phyloP scores from a whole-genome alignment of 2,329 filamentous ascomycete species.

The Nemania diffusa region DNA sequence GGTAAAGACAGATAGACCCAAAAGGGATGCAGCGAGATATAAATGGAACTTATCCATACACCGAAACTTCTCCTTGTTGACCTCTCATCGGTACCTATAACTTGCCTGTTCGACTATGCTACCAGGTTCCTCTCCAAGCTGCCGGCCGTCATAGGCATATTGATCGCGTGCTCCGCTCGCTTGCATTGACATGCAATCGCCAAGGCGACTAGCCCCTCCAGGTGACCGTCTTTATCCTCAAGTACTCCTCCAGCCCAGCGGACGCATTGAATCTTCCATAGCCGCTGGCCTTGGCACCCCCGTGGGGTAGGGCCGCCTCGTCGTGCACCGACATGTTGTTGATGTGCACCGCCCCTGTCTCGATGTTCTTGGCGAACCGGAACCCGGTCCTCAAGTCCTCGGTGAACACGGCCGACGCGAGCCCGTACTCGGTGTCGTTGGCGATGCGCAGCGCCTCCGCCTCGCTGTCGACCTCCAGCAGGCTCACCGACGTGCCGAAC shows the following conservation, averaged over 20 bases:
- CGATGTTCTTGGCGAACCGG: slow-evolving; percentile 62
- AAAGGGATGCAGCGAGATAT: neutral
- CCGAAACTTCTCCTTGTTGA: neutral
- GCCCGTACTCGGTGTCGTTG: slow-evolving; percentile 76
- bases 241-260: slow-evolving; percentile 48
- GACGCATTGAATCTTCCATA: slow-evolving; percentile 55
- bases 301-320: slow-evolving; percentile 56
- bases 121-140: neutral
- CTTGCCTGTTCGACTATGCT: too few relatives aligned
- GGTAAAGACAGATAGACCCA: neutral
- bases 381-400: slow-evolving; percentile 65
- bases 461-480: slow-evolving; percentile 67
- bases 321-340: slow-evolving; percentile 58
- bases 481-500: slow-evolving; percentile 72
- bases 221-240: slow-evolving; percentile 49
- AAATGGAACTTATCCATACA: neutral
- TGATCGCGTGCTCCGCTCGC: slow-evolving; percentile 12
- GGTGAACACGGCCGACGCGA: slow-evolving; percentile 72
- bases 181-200: slow-evolving; percentile 15
- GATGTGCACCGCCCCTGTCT: slow-evolving; percentile 63
- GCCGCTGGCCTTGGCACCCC: slow-evolving; percentile 55
- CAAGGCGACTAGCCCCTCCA: slow-evolving; percentile 43
- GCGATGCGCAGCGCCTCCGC: slow-evolving; percentile 73
- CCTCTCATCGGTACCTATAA: neutral
- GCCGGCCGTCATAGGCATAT: neutral